phyloP scores from a whole-genome alignment of 805 yeast species.

The Metschnikowia orientalis region DNA sequence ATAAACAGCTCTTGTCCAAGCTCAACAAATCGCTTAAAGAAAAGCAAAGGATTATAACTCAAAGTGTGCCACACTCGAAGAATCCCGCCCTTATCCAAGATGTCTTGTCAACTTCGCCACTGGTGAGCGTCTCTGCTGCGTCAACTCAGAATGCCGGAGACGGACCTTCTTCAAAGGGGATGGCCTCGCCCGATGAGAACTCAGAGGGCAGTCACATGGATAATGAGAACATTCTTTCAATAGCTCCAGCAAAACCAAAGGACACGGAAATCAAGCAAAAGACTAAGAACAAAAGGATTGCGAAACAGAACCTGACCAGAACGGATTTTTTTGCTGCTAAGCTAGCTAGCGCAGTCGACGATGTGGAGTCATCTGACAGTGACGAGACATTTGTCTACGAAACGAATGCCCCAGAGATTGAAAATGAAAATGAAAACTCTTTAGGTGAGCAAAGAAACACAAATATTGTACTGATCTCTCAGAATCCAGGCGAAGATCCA shows the following conservation, averaged over 20 bases:
- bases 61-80: slow-evolving; percentile 21
- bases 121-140: slow-evolving; percentile 9
- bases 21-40: slow-evolving; percentile 41
- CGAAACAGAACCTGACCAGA: slow-evolving; percentile 59
- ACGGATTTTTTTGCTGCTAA: slow-evolving; percentile 95
- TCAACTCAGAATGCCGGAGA: not conserved
- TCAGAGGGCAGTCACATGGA: slow-evolving; percentile 1
- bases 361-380: slow-evolving; percentile 78
- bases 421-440: slow-evolving; percentile 7
- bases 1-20: slow-evolving; percentile 33
- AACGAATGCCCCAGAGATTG: slow-evolving; percentile 30
- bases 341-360: slow-evolving; percentile 90
- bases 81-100: slow-evolving; percentile 33
- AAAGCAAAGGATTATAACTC: slow-evolving; percentile 37
- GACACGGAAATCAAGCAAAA: slow-evolving; percentile 8
- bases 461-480: slow-evolving; percentile 2
- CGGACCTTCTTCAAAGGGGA: slow-evolving; percentile 2
- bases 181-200: slow-evolving; percentile 5
- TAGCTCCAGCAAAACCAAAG: slow-evolving; percentile 2
- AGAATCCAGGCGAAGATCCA: slow-evolving; percentile 5
- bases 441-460: slow-evolving; percentile 3
- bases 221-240: slow-evolving; percentile 1
- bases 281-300: slow-evolving; percentile 24
- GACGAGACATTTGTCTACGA: slow-evolving; percentile 98
- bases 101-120: slow-evolving; percentile 35